These are phyloP conservation scores for Neonectria coccinea DNA, from an alignment of 2,329 filamentous ascomycete species.

Conservation along the genomic window DNA sequence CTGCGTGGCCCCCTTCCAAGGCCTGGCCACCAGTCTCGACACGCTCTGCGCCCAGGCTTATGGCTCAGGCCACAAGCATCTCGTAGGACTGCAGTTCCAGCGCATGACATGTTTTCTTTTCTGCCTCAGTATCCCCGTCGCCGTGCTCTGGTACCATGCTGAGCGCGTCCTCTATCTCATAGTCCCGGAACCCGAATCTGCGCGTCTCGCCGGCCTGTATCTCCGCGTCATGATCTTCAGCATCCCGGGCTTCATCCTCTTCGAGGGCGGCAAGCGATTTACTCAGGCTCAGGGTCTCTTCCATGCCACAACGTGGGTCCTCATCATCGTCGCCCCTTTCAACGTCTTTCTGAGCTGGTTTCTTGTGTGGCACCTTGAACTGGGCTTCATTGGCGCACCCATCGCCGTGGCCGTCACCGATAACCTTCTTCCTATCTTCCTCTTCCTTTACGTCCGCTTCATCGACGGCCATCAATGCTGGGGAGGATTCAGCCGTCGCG, in stretches of 20 bases:
- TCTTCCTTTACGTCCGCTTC: conserved; percentile 82
- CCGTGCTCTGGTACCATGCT: conserved; percentile 76
- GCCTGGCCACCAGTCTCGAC: conserved; percentile 90
- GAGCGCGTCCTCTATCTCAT: conserved; percentile 69
- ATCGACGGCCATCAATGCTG: conserved; percentile 82
- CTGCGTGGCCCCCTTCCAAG: conserved; percentile 81
- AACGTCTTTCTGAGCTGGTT: conserved; percentile 84
- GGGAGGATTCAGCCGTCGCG: conserved; percentile 80
- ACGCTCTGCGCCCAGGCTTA: conserved; percentile 95
- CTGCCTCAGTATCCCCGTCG: conserved; percentile 77
- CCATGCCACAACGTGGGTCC: conserved; percentile 80
- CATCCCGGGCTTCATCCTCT: conserved; percentile 80
- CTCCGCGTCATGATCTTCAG: conserved; percentile 78
- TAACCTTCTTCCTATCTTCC: conserved; percentile 79
- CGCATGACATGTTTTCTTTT: conserved; percentile 84
- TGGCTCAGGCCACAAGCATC: conserved; percentile 87
- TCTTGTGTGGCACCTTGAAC: conserved; percentile 77
- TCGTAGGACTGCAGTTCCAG: conserved; percentile 86
- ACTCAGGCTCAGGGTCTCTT: conserved; percentile 87
- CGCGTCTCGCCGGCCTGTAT: conserved; percentile 77
- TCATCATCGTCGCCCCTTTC: conserved; percentile 79
- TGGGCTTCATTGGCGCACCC: conserved; percentile 84
- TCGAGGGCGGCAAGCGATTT: conserved; percentile 83
- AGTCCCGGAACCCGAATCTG: conserved; percentile 66
- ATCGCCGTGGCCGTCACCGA: conserved; percentile 84